These are phyloP conservation scores for Triangularia setosa DNA, from an alignment of 2,329 filamentous ascomycete genomes.

Conservation along the genomic window DNA sequence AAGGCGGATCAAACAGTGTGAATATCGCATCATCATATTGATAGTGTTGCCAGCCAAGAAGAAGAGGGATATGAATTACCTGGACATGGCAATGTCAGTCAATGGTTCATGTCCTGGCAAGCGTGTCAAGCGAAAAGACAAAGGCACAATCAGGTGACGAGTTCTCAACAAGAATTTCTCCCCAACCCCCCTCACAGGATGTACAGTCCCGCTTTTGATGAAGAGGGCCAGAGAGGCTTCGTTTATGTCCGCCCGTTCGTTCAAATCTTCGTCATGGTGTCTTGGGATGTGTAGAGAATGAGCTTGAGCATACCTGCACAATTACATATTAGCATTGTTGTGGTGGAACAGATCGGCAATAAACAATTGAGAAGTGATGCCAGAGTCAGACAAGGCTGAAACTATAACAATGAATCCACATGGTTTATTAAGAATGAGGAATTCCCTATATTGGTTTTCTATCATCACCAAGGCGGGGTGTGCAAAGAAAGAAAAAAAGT, in stretches of 20 bases:
- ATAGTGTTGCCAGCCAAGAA: slow-evolving; percentile 24
- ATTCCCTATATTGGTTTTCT: slow-evolving; percentile 57
- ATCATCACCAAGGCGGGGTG: slow-evolving; percentile 51
- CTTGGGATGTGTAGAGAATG: slow-evolving; percentile 19
- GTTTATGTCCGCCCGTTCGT: slow-evolving; percentile 68
- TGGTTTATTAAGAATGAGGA: slow-evolving; percentile 64
- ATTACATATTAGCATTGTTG: slow-evolving; percentile 36
- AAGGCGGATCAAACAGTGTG: slow-evolving; percentile 56
- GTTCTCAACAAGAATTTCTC: slow-evolving; percentile 60
- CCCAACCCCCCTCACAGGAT: slow-evolving; percentile 51
- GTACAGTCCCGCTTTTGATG: slow-evolving; percentile 57
- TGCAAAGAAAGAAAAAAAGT: slow-evolving; percentile 12
- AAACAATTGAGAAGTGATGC: slow-evolving; percentile 28
- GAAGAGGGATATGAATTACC: slow-evolving; percentile 27
- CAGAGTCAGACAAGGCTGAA: slow-evolving; percentile 67
- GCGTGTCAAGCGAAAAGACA: slow-evolving; percentile 28
- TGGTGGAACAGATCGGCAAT: slow-evolving; percentile 17
- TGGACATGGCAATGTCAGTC: slow-evolving; percentile 26
- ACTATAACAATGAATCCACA: slow-evolving; percentile 55
- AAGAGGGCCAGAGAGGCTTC: slow-evolving; percentile 45
- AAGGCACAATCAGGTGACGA: slow-evolving; percentile 57
- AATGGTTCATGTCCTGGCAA: slow-evolving; percentile 18
- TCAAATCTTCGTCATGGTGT: slow-evolving; percentile 60
- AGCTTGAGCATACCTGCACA: slow-evolving; percentile 41
- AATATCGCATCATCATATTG: slow-evolving; percentile 53